Base-by-base conservation (phyloP, 495 filamentous ascomycete species). In the Aspergillus baeticus region DNA sequence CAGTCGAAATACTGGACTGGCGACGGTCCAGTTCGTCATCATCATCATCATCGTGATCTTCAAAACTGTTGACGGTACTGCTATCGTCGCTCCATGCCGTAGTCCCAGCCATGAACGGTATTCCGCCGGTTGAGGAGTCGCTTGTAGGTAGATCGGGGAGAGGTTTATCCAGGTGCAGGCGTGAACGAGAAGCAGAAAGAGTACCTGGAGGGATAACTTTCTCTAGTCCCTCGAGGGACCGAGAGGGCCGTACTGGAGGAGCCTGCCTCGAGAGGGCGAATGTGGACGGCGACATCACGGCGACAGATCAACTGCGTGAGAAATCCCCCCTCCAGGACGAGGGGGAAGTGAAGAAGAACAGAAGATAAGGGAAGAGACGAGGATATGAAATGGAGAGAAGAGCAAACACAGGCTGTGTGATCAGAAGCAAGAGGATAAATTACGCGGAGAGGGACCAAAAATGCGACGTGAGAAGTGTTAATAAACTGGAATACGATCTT, bases 161-260 rank as follows among this genome's bases (percentile, higher is more conserved):
- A 8, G 73, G 72, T 52, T 74, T 76, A 47, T 76, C 69, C 50
- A 74, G 58, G 42, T 60, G 61, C 18, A 72, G 58, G 0, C 64
- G 59, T 37, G 69, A 66, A 43, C 64, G 68, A 57, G 53, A 47
- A n/a, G 62, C 53, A 10, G 63, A 51, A 21, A 39, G 56, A 5
- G 58, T 55, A 6, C 48, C 18, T 29, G 73, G 73, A 18, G 72
- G 74, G 14, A 78, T 62, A 14, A 72, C 69, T 55, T 63, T 63
- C 45, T 78, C 75, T 15, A 78, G 56, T n/a, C 75, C 75, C 57
- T 77, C 74, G 10, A 77, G 67, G 2, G 75, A 76, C 26, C 65
- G 68, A 31, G 72, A 77, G 0, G 69, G 68, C 38, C 67, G 68
- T 15, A 74, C 61, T 11, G 72, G 71, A 14, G 74, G 71, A n/a